Evolutionary conservation across 352 stramenopile genomes (phyloP).

Genomic region (Thalassiosira mediterranea): DNA sequence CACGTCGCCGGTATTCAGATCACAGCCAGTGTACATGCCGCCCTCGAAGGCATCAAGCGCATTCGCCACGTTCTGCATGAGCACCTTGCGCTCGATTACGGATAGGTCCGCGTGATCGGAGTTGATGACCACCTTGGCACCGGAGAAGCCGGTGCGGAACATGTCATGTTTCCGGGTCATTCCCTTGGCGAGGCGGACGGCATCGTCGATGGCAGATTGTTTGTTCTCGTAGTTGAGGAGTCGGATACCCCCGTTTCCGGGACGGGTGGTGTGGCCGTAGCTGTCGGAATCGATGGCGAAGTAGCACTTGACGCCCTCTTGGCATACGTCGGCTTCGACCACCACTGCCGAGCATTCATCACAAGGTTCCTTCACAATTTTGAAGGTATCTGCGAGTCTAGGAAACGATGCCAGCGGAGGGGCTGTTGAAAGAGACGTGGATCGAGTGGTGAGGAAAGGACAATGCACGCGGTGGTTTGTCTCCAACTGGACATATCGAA

Average conservation of each 20-base stretch:
- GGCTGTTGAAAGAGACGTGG: not conserved
- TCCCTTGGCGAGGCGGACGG: constrained; percentile 48
- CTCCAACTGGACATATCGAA: no score
- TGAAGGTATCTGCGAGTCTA: constrained; percentile 11
- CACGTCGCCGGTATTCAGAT: constrained; percentile 29
- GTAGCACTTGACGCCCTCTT: constrained; percentile 55
- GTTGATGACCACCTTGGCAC: constrained; percentile 51
- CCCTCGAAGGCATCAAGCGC: constrained; percentile 36
- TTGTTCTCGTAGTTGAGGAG: constrained; percentile 43
- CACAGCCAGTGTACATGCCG: constrained; percentile 28
- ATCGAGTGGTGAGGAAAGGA: no score
- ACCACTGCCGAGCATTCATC: constrained; percentile 28
- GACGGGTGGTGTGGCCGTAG: constrained; percentile 22
- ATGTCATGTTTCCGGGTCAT: constrained; percentile 62
- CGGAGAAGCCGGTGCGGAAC: constrained; percentile 52
- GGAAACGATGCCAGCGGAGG: constrained; percentile 11
- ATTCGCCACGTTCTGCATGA: constrained; percentile 50
- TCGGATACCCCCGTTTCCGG: constrained; percentile 53
- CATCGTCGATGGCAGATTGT: constrained; percentile 48
- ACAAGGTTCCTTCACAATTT: constrained; percentile 28
- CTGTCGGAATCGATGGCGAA: constrained; percentile 46
- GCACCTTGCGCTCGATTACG: constrained; percentile 37
- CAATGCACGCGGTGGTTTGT: no score
- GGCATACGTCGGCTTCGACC: constrained; percentile 39
- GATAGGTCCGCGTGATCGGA: constrained; percentile 28